phyloP scores from a whole-genome alignment of 768 basidiomycete genomes.

The Phlebiopsis flavidoalba region DNA sequence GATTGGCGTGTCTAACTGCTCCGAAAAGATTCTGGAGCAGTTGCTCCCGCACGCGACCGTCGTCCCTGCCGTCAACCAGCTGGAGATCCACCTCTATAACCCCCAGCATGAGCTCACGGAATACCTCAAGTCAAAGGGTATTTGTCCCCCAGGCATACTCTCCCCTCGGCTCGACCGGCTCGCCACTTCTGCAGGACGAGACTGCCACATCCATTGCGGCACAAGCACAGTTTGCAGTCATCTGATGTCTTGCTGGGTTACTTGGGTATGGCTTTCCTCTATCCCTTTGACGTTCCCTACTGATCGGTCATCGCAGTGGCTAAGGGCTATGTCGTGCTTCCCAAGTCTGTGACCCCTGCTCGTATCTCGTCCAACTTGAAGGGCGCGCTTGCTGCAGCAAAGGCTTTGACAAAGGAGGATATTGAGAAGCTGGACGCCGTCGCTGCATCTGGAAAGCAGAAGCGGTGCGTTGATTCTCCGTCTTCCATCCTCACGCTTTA shows the following conservation, averaged over 20 bases:
- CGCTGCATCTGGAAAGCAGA: slow-evolving; percentile 58
- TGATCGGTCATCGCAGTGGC: slow-evolving; percentile 35
- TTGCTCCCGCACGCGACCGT: slow-evolving; percentile 64
- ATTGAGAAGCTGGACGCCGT: slow-evolving; percentile 53
- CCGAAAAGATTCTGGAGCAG: slow-evolving; percentile 60
- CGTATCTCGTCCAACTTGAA: slow-evolving; percentile 59
- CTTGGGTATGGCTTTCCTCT: slow-evolving; percentile 37
- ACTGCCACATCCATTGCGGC: slow-evolving; percentile 53
- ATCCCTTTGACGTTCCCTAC: not conserved
- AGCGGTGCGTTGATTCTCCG: slow-evolving; percentile 31
- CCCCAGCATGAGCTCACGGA: slow-evolving; percentile 64
- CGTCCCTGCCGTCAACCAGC: slow-evolving; percentile 71
- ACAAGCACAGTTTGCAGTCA: slow-evolving; percentile 47
- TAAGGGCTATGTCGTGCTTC: slow-evolving; percentile 60
- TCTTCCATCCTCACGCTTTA: not conserved
- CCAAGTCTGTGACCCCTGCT: slow-evolving; percentile 71
- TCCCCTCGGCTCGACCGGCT: slow-evolving; percentile 66
- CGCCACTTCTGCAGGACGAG: slow-evolving; percentile 62
- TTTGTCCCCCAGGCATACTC: slow-evolving; percentile 80
- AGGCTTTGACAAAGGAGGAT: slow-evolving; percentile 45
- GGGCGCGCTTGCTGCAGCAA: slow-evolving; percentile 43
- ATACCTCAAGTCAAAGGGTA: slow-evolving; percentile 57
- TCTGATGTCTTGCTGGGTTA: slow-evolving; percentile 61
- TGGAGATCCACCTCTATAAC: slow-evolving; percentile 72
- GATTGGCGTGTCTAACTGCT: slow-evolving; percentile 79